A percentile compares a stretch with the other conserved stretches of the same genome.
Evolutionary conservation across 140 eudicot species (phyloP).

Genomic region (Bidens hawaiensis): DNA sequence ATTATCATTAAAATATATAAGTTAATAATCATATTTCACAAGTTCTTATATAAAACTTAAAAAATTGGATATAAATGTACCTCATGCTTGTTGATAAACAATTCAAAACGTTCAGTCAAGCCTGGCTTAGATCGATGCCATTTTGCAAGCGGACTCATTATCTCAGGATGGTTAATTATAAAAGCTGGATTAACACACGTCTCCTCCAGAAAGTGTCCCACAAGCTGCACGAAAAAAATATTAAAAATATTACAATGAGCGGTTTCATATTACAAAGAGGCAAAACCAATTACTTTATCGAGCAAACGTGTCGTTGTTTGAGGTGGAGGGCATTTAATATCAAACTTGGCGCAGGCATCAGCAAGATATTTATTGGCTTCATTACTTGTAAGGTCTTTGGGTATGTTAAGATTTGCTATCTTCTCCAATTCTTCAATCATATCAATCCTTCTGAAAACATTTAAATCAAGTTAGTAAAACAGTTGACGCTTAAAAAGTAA

Average conservation of each 20-base stretch:
- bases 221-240: conserved; percentile 48
- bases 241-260: not conserved
- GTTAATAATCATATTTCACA: not conserved
- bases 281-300: conserved; percentile 57
- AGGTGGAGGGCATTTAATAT: conserved; percentile 86
- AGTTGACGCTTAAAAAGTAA: not conserved
- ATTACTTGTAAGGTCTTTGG: conserved; percentile 72
- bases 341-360: conserved; percentile 71
- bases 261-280: not conserved
- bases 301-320: conserved; percentile 83
- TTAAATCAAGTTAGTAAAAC: not conserved
- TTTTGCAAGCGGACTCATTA: conserved; percentile 95
- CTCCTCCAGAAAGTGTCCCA: conserved; percentile 85
- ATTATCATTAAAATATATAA: not conserved
- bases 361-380: conserved; percentile 77
- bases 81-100: conserved; percentile 93
- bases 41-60: too few relatives aligned
- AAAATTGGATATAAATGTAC: conserved; percentile 30
- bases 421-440: conserved; percentile 89
- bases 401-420: conserved; percentile 75
- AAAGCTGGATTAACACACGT: conserved; percentile 61
- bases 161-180: conserved; percentile 92
- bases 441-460: conserved; percentile 70
- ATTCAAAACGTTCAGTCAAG: conserved; percentile 81
- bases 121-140: conserved; percentile 89